Evolutionary conservation across 1,284 basidiomycete species (phyloP).

Genomic region (Omphalotus olearius): DNA sequence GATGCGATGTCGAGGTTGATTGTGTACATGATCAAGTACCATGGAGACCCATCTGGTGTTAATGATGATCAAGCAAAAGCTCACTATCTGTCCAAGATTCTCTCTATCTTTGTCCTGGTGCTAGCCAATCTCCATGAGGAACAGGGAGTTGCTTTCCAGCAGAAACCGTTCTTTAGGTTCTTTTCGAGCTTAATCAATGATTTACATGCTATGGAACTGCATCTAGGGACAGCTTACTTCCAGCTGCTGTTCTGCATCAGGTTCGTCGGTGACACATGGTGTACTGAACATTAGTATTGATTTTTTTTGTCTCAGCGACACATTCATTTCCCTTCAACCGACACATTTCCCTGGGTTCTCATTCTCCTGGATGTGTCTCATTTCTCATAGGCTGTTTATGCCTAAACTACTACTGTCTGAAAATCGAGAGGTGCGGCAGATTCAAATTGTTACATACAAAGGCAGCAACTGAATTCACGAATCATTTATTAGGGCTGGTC

Average conservation of each 20-base stretch:
- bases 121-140: slow-evolving; percentile 95
- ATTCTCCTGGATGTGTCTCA: slow-evolving; percentile 96
- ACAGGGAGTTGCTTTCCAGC: slow-evolving; percentile 86
- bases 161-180: slow-evolving; percentile 98
- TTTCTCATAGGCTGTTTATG: slow-evolving; percentile 97
- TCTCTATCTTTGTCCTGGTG: slow-evolving; percentile 96
- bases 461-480: slow-evolving; percentile 8
- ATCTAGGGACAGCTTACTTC: slow-evolving; percentile 84
- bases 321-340: slow-evolving; percentile 94
- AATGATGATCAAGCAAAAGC: slow-evolving; percentile 94
- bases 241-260: slow-evolving; percentile 87
- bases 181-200: slow-evolving; percentile 97
- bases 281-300: slow-evolving; percentile 2
- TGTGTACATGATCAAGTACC: slow-evolving; percentile 99
- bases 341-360: slow-evolving; percentile 97
- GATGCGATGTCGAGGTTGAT: slow-evolving; percentile 96
- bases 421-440: slow-evolving; percentile 66
- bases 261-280: slow-evolving; percentile 33
- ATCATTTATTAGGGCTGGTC: slow-evolving; percentile 71
- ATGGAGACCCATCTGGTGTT: slow-evolving; percentile 85
- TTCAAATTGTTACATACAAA: slow-evolving; percentile 2
- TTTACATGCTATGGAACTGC: slow-evolving; percentile 78
- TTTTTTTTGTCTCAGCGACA: slow-evolving; percentile 63
- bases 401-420: slow-evolving; percentile 86
- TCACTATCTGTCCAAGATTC: slow-evolving; percentile 95